Evolutionary conservation across 306 rosid species (phyloP).

Genomic region (Vicia villosa): DNA sequence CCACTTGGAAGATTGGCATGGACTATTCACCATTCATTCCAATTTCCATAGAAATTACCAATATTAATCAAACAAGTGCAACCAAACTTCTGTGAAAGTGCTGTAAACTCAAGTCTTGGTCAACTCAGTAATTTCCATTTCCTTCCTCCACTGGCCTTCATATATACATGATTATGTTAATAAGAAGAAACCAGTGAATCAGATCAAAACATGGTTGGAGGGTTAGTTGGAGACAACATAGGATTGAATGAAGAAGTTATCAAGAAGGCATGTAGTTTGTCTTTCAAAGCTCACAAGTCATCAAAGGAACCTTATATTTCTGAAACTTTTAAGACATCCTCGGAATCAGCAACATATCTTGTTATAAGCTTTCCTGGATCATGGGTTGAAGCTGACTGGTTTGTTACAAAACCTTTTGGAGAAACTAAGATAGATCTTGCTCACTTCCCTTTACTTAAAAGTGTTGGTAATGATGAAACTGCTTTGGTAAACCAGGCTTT

Average conservation of each 20-base stretch:
- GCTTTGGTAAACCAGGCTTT: conserved; percentile 61
- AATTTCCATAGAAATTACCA: neutral
- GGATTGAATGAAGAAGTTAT: conserved; percentile 47
- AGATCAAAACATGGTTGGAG: conserved; percentile 42
- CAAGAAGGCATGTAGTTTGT: conserved; percentile 38
- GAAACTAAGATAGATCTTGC: conserved; percentile 42
- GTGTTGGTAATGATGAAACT: conserved; percentile 62
- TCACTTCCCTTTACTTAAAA: conserved; percentile 59
- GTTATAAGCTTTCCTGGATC: conserved; percentile 59
- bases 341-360: neutral
- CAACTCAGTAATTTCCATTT: neutral
- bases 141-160: neutral
- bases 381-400: conserved; percentile 52
- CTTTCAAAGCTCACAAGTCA: conserved; percentile 47
- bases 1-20: neutral
- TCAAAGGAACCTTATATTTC: conserved; percentile 28
- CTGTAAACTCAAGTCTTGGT: neutral
- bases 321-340: conserved; percentile 17
- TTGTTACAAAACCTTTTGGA: conserved; percentile 46
- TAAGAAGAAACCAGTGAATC: neutral
- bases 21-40: neutral
- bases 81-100: neutral
- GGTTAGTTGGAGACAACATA: conserved; percentile 39
- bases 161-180: neutral
- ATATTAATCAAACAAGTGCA: neutral